Evolutionary conservation across 495 filamentous ascomycete genomes (phyloP).

Genomic region (Sordaria brevicollis): DNA sequence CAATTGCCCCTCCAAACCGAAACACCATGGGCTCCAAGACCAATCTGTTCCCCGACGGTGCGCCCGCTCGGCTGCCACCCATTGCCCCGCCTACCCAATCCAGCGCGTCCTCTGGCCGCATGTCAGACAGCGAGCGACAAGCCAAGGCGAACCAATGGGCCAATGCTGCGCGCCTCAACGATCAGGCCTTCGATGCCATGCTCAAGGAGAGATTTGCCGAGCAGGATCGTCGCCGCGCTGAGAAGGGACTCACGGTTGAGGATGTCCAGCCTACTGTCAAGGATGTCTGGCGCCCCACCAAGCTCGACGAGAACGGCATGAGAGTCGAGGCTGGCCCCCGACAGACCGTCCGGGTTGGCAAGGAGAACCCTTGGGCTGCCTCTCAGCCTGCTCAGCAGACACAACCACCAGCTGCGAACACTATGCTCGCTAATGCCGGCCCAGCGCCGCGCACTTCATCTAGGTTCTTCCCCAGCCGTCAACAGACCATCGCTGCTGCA

Average conservation of each 20-base stretch:
- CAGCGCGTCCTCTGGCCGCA: neutral
- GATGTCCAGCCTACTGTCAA: slow-evolving; percentile 40
- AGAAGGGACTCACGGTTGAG: slow-evolving; percentile 16
- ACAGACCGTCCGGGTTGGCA: slow-evolving; percentile 16
- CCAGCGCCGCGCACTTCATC: slow-evolving; percentile 5
- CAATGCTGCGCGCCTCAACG: slow-evolving; percentile 11
- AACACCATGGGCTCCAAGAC: neutral
- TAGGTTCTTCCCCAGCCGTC: slow-evolving; percentile 54
- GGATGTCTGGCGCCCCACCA: slow-evolving; percentile 55
- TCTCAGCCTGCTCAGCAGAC: slow-evolving; percentile 2
- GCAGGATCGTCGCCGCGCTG: slow-evolving; percentile 18
- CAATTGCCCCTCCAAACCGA: slow-evolving; percentile 30
- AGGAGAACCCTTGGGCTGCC: slow-evolving; percentile 16
- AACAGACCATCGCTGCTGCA: slow-evolving; percentile 3
- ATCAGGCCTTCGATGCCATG: slow-evolving; percentile 15
- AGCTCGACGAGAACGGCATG: slow-evolving; percentile 33
- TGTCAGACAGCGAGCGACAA: slow-evolving; percentile 1
- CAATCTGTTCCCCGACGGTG: slow-evolving; percentile 6
- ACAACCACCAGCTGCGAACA: neutral
- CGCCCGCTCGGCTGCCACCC: slow-evolving; percentile 19
- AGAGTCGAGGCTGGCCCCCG: slow-evolving; percentile 13
- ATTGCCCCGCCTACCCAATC: slow-evolving; percentile 29
- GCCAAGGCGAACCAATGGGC: slow-evolving; percentile 8
- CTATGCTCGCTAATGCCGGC: neutral
- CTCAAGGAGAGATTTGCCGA: slow-evolving; percentile 17